Percentiles rank a stretch among this genome's conserved stretches.
phyloP scores from a whole-genome alignment of 2,329 filamentous ascomycete species.

The Fusarium verticillioides region DNA sequence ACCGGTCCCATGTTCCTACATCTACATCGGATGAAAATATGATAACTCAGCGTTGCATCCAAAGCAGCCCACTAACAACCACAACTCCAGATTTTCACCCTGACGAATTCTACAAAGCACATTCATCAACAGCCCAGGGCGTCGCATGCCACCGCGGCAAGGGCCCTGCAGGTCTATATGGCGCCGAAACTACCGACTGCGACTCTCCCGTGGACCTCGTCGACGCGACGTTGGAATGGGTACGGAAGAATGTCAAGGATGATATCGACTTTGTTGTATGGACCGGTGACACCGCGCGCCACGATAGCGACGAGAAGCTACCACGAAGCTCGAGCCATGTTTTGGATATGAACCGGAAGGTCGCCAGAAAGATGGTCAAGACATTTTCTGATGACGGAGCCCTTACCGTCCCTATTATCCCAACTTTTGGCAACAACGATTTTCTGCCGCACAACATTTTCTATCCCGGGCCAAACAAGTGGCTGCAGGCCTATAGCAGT shows the following conservation, averaged over 20 bases:
- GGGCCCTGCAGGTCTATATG: slow-evolving; percentile 83
- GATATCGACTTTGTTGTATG: slow-evolving; percentile 89
- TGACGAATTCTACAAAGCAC: slow-evolving; percentile 85
- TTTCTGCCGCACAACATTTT: slow-evolving; percentile 98
- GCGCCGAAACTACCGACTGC: slow-evolving; percentile 88
- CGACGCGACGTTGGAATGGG: slow-evolving; percentile 92
- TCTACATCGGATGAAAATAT: slow-evolving; percentile 14
- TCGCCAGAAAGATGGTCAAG: slow-evolving; percentile 81
- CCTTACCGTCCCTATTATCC: slow-evolving; percentile 82
- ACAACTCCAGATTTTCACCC: slow-evolving; percentile 82
- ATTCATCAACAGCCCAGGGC: slow-evolving; percentile 75
- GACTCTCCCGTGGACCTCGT: slow-evolving; percentile 84
- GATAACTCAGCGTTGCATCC: neutral
- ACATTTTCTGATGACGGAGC: slow-evolving; percentile 72
- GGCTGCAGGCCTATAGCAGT: slow-evolving; percentile 79
- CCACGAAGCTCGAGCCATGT: slow-evolving; percentile 82
- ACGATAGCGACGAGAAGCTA: slow-evolving; percentile 85
- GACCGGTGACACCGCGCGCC: slow-evolving; percentile 90
- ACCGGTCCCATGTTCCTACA: slow-evolving; percentile 16
- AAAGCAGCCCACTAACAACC: slow-evolving; percentile 24
- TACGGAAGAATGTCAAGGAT: slow-evolving; percentile 79
- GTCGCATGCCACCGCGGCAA: slow-evolving; percentile 82
- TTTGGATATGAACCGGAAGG: slow-evolving; percentile 77
- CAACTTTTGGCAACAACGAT: slow-evolving; percentile 96
- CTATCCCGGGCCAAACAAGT: slow-evolving; percentile 83